These are phyloP conservation scores for Ophiosphaerella narmari DNA, from an alignment of 2,329 filamentous ascomycete species.

Conservation along the genomic window DNA sequence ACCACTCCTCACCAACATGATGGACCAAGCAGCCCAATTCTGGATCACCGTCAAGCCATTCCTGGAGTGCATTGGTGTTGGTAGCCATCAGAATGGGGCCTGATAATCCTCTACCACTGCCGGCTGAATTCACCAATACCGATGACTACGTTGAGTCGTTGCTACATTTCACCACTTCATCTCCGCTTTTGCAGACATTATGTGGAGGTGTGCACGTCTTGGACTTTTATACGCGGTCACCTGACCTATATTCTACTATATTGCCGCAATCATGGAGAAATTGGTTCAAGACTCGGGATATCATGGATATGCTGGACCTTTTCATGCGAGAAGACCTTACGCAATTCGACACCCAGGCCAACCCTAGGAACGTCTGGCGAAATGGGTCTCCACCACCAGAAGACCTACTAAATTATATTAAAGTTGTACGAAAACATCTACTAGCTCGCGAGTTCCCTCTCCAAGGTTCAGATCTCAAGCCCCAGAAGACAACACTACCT, in stretches of 20 bases:
- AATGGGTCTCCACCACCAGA: slow-evolving; percentile 51
- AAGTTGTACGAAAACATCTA: slow-evolving; percentile 69
- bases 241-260: slow-evolving; percentile 78
- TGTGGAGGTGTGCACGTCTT: slow-evolving; percentile 97
- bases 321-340: slow-evolving; percentile 77
- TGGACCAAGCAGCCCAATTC: slow-evolving; percentile 6
- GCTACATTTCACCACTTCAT: slow-evolving; percentile 74
- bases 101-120: slow-evolving; percentile 66
- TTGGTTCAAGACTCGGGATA: slow-evolving; percentile 73
- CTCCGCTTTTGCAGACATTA: slow-evolving; percentile 80
- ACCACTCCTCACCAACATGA: slow-evolving; percentile 13
- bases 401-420: slow-evolving; percentile 73
- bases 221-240: slow-evolving; percentile 89
- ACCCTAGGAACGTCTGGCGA: slow-evolving; percentile 44
- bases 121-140: slow-evolving; percentile 68
- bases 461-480: slow-evolving; percentile 21
- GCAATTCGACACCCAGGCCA: slow-evolving; percentile 23
- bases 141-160: slow-evolving; percentile 82
- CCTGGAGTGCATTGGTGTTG: neutral
- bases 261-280: slow-evolving; percentile 79
- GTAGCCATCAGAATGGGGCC: slow-evolving; percentile 50
- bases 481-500: slow-evolving; percentile 63
- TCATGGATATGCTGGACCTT: slow-evolving; percentile 78
- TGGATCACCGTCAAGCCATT: neutral
- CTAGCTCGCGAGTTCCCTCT: slow-evolving; percentile 65